These are phyloP conservation scores for Plasmodiophora brassicae DNA, from an alignment of 208 protist species.

Conservation along the genomic window DNA sequence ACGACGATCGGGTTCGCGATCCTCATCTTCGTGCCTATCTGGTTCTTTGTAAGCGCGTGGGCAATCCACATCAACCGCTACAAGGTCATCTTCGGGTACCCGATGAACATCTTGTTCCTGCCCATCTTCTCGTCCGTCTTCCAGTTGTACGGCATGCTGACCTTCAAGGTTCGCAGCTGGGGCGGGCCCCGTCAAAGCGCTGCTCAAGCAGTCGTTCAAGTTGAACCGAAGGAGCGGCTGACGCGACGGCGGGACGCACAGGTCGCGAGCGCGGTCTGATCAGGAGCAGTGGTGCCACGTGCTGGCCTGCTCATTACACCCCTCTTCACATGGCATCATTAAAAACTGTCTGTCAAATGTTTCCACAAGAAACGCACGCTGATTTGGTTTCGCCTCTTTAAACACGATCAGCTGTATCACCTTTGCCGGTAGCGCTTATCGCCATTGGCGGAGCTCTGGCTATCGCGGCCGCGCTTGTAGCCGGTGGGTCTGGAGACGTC, in stretches of 20 bases:
- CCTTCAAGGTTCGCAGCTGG: not conserved
- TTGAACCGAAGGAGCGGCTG: not conserved
- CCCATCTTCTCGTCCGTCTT: slow-evolving; percentile 17
- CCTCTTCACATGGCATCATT: too few species aligned
- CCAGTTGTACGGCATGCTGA: slow-evolving; percentile 18
- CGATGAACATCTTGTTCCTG: not conserved
- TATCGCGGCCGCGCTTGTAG: too few species aligned
- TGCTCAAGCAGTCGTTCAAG: not conserved
- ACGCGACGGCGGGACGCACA: not conserved
- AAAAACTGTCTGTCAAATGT: too few species aligned
- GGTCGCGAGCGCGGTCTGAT: not conserved
- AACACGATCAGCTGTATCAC: too few species aligned
- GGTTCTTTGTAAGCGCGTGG: slow-evolving; percentile 11
- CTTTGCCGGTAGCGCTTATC: too few species aligned
- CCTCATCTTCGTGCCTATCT: slow-evolving; percentile 21
- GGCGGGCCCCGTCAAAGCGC: not conserved
- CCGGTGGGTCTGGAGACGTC: not conserved
- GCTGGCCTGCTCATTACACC: too few species aligned
- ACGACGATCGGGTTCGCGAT: slow-evolving; percentile 20
- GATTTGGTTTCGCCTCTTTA: too few species aligned
- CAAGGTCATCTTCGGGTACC: slow-evolving; percentile 9
- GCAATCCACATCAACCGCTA: slow-evolving; percentile 6
- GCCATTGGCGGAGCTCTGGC: too few species aligned
- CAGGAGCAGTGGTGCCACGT: too few species aligned
- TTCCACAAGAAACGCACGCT: too few species aligned